Conservation (phyloP, 371 early-diverging fungal species). For the Actinomortierella ambigua region DNA sequence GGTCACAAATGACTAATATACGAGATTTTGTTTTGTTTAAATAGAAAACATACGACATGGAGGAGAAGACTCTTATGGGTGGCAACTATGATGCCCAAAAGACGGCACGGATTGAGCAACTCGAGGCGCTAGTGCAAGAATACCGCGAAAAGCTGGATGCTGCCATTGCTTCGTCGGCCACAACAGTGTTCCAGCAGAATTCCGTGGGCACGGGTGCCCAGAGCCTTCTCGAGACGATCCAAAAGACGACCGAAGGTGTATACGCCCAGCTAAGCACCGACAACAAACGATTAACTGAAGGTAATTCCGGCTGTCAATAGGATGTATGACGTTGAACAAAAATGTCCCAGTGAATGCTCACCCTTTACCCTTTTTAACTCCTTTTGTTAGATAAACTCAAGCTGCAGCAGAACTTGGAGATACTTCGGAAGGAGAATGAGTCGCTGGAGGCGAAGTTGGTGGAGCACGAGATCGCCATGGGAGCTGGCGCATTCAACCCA, state of each 20-base stretch:
- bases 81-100: slow-evolving; percentile 62
- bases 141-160: slow-evolving; percentile 51
- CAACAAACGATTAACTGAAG: slow-evolving; percentile 11
- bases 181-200: slow-evolving; percentile 16
- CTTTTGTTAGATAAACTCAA: slow-evolving; percentile 17
- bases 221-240: slow-evolving; percentile 35
- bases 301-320: too few relatives aligned
- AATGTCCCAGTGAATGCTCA: too few relatives aligned
- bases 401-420: slow-evolving; percentile 32
- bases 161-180: neutral
- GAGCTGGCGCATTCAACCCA: slow-evolving; percentile 69
- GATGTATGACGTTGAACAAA: too few relatives aligned
- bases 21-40: neutral
- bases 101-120: slow-evolving; percentile 57
- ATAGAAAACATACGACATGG: slow-evolving; percentile 68
- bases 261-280: too few relatives aligned
- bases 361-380: neutral
- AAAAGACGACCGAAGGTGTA: slow-evolving; percentile 13
- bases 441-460: slow-evolving; percentile 39
- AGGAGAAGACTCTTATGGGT: slow-evolving; percentile 53
- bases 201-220: slow-evolving; percentile 12
- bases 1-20: too few relatives aligned
- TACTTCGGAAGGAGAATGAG: slow-evolving; percentile 44
- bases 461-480: slow-evolving; percentile 62
- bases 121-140: slow-evolving; percentile 67